phyloP scores from a whole-genome alignment of 2,329 filamentous ascomycete species.

The Trichoderma pleuroti region DNA sequence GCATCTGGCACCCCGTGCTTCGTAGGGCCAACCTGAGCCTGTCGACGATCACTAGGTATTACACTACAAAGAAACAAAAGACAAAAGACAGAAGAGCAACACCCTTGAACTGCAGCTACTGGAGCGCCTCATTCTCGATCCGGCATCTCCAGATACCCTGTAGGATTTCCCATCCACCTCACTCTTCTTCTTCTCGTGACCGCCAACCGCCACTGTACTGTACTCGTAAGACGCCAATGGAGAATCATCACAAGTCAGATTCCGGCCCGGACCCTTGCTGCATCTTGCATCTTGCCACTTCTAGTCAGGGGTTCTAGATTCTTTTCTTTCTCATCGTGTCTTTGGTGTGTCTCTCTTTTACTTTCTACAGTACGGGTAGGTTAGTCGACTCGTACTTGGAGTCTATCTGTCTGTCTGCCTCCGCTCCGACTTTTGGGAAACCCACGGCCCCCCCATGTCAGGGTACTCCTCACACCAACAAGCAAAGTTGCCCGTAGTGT shows the following conservation, averaged over 20 bases:
- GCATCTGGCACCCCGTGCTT: neutral
- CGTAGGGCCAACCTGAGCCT: neutral
- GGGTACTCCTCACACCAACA: neutral
- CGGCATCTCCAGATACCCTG: neutral
- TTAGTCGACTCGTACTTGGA: neutral
- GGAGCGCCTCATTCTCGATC: neutral
- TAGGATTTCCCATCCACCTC: neutral
- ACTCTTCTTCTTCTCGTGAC: neutral
- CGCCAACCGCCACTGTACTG: neutral
- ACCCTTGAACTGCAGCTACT: neutral
- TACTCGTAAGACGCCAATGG: slow-evolving; percentile 4
- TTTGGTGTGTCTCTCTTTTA: neutral
- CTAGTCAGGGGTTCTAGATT: slow-evolving; percentile 15
- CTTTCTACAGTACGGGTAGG: neutral
- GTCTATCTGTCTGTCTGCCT: neutral
- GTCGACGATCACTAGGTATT: neutral
- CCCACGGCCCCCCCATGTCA: neutral
- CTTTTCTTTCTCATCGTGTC: neutral
- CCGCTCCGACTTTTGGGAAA: slow-evolving; percentile 1
- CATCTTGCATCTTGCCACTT: slow-evolving; percentile 13
- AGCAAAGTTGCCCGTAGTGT: neutral
- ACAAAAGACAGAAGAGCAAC: neutral
- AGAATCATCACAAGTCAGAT: slow-evolving; percentile 8
- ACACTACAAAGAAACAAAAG: neutral
- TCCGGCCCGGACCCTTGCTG: slow-evolving; percentile 12